These are phyloP conservation scores for Avena sativa DNA, from an alignment of 176 grass and related monocot genomes.

Conservation along the genomic window DNA sequence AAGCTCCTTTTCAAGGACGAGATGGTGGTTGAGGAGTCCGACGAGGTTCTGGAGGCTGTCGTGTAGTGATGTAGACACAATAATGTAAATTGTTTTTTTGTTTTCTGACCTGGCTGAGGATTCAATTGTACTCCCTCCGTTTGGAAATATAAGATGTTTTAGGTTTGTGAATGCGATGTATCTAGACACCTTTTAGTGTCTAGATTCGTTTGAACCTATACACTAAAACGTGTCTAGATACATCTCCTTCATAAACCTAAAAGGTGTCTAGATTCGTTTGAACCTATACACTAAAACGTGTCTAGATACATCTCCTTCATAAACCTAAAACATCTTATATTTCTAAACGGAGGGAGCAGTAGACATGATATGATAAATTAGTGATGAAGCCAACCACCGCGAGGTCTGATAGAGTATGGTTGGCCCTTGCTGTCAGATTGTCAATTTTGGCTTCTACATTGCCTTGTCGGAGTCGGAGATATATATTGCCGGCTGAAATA, in stretches of 20 bases:
- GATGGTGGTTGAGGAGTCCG: constrained; percentile 59
- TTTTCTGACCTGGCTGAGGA: background rate
- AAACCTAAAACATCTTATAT: too few relatives aligned
- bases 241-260: too few relatives aligned
- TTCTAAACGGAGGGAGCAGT: too few relatives aligned
- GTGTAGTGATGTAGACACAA: constrained; percentile 48
- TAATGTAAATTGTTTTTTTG: constrained; percentile 30
- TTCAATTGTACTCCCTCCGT: too few relatives aligned
- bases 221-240: too few relatives aligned
- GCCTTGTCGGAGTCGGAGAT: background rate
- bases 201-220: too few relatives aligned
- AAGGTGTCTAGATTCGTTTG: too few relatives aligned
- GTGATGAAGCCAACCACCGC: background rate
- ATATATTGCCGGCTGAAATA: background rate
- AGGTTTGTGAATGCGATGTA: too few relatives aligned
- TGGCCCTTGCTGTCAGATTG: background rate
- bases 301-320: too few relatives aligned
- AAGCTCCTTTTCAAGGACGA: constrained; percentile 85
- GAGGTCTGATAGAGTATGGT: constrained; percentile 17
- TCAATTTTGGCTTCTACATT: background rate
- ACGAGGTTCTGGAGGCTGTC: constrained; percentile 67
- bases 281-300: too few relatives aligned
- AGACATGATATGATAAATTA: constrained; percentile 21
- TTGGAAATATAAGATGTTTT: too few relatives aligned
- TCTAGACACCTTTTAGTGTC: too few relatives aligned